Conservation (phyloP, 768 basidiomycete species). For the Mycena olivaceomarginata region DNA sequence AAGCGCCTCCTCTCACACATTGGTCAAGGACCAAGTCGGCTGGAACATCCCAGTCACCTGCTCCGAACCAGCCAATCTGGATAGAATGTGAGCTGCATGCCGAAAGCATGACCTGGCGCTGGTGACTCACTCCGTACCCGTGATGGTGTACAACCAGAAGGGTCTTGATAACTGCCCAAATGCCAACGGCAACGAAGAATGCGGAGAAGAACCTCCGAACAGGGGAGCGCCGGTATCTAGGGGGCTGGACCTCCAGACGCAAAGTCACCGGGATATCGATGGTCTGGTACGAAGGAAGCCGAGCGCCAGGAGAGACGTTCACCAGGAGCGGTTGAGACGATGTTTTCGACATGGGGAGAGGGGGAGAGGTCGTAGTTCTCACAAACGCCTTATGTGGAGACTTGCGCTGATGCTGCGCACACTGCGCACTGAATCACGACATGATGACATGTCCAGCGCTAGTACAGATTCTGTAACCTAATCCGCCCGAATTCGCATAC, state of each 20-base stretch:
- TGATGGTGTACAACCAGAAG: not conserved
- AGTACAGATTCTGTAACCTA: too few species aligned
- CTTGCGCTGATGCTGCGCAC: too few species aligned
- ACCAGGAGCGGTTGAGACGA: constrained; percentile 5
- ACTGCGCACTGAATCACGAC: too few species aligned
- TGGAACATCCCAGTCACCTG: constrained; percentile 16
- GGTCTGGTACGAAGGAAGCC: too few species aligned
- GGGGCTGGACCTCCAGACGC: not conserved
- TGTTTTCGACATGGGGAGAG: constrained; percentile 8
- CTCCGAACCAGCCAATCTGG: not conserved
- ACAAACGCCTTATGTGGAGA: too few species aligned
- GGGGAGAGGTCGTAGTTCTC: not conserved
- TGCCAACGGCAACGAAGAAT: constrained; percentile 7
- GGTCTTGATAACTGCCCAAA: not conserved
- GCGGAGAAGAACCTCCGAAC: constrained; percentile 2
- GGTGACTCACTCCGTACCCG: not conserved
- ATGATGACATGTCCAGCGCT: too few species aligned
- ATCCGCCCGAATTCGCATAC: too few species aligned
- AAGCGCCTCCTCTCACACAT: not conserved
- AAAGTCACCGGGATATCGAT: too few species aligned
- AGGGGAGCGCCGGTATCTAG: constrained; percentile 18
- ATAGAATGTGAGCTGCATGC: not conserved
- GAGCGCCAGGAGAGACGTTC: not conserved
- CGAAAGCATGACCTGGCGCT: too few species aligned
- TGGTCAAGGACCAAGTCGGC: constrained; percentile 1